Evolutionary conservation across 2,329 filamentous ascomycete species (phyloP).

Genomic region (Microdochium trichocladiopsis): DNA sequence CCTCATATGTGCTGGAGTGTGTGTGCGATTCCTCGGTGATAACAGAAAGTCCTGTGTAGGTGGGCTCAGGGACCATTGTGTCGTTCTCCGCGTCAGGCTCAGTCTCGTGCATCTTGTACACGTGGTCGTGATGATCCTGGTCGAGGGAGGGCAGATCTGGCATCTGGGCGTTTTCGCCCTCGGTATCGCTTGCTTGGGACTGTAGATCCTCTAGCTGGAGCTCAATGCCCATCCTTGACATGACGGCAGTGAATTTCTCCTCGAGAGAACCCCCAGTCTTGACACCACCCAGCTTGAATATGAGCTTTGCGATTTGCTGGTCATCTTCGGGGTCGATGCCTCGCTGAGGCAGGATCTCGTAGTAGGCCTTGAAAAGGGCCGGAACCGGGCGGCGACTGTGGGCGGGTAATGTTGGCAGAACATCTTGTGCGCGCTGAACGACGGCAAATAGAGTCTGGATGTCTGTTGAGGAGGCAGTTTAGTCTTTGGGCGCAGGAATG

Average conservation of each 20-base stretch:
- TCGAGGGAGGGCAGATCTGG: background rate
- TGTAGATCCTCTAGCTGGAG: background rate
- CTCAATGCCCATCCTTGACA: conserved; percentile 23
- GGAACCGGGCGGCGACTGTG: conserved; percentile 62
- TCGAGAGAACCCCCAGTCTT: conserved; percentile 50
- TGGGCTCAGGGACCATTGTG: background rate
- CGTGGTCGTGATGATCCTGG: background rate
- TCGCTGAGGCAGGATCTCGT: conserved; percentile 64
- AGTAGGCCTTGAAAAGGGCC: conserved; percentile 76
- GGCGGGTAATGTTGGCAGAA: conserved; percentile 49
- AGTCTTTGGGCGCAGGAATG: background rate
- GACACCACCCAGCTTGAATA: conserved; percentile 71
- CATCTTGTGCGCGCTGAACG: conserved; percentile 61
- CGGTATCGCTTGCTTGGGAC: background rate
- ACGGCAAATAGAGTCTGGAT: conserved; percentile 74
- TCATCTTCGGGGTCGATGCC: conserved; percentile 68
- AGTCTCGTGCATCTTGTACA: background rate
- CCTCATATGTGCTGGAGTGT: background rate
- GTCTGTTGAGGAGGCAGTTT: conserved; percentile 39
- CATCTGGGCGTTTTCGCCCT: background rate
- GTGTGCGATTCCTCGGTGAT: background rate
- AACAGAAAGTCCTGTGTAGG: background rate
- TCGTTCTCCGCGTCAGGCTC: background rate
- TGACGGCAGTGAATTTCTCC: conserved; percentile 62
- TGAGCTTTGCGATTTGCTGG: conserved; percentile 66